These are phyloP conservation scores for Phellopilus nigrolimitatus DNA, from an alignment of 1,284 basidiomycete genomes.

Conservation along the genomic window DNA sequence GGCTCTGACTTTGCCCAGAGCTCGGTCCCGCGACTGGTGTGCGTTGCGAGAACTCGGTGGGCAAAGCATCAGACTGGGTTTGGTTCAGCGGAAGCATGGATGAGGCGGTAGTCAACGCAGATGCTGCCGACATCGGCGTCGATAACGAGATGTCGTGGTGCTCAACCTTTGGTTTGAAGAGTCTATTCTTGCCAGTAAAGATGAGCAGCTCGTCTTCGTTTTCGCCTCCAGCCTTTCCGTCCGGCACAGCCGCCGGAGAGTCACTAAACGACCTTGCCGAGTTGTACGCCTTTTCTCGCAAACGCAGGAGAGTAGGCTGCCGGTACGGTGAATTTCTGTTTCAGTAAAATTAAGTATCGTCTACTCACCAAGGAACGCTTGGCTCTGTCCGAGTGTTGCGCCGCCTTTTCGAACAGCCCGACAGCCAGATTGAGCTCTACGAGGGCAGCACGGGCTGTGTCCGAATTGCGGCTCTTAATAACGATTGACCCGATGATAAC, in stretches of 20 bases:
- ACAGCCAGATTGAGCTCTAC: conserved; percentile 24
- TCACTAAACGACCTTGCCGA: conserved; percentile 10
- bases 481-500: conserved; percentile 25
- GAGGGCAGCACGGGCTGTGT: conserved; percentile 22
- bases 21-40: not conserved
- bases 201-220: conserved; percentile 20
- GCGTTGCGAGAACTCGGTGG: not conserved
- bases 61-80: not conserved
- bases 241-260: not conserved
- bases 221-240: conserved; percentile 10
- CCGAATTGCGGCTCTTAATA: conserved; percentile 19
- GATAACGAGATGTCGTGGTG: not conserved
- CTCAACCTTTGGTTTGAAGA: conserved; percentile 14
- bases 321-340: not conserved
- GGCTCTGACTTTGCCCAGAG: not conserved
- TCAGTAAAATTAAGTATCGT: not conserved
- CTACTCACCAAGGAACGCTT: conserved; percentile 25
- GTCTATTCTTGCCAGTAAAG: conserved; percentile 20
- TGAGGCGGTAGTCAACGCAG: not conserved
- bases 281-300: conserved; percentile 17
- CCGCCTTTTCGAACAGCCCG: conserved; percentile 23
- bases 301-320: conserved; percentile 16
- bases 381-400: conserved; percentile 23
- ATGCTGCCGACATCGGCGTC: not conserved
- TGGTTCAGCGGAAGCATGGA: not conserved